Percentiles rank a stretch among this genome's conserved stretches.
Conservation (phyloP, 2,329 filamentous ascomycete species). For the Bipolaris cookei region DNA sequence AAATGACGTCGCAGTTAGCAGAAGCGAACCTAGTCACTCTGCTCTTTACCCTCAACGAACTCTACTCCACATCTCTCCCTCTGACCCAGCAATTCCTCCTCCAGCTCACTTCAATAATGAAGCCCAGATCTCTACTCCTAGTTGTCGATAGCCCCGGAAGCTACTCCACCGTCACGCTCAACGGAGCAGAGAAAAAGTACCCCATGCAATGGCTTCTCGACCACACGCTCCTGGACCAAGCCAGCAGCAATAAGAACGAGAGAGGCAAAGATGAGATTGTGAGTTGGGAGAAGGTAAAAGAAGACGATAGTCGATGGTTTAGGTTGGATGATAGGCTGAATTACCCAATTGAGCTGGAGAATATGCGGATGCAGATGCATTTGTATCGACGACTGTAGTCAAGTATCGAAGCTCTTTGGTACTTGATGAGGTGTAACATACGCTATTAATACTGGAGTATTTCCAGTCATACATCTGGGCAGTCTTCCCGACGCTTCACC, state of each 20-base stretch:
- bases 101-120: slow-evolving; percentile 65
- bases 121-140: slow-evolving; percentile 70
- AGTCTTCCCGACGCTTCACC: neutral
- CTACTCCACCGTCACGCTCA: slow-evolving; percentile 80
- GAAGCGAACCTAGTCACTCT: slow-evolving; percentile 69
- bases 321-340: slow-evolving; percentile 66
- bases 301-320: slow-evolving; percentile 85
- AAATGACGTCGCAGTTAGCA: slow-evolving; percentile 43
- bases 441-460: neutral
- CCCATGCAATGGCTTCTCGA: slow-evolving; percentile 95
- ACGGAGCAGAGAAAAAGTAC: slow-evolving; percentile 67
- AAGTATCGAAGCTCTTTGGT: neutral
- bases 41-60: slow-evolving; percentile 94
- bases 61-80: slow-evolving; percentile 78
- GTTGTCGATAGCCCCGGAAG: slow-evolving; percentile 93
- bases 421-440: neutral
- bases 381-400: slow-evolving; percentile 61
- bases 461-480: neutral
- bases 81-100: slow-evolving; percentile 80
- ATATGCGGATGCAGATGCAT: slow-evolving; percentile 95
- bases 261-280: slow-evolving; percentile 19
- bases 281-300: slow-evolving; percentile 75
- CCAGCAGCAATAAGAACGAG: slow-evolving; percentile 17
- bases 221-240: slow-evolving; percentile 69
- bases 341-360: slow-evolving; percentile 87